phyloP scores from a whole-genome alignment of 2,329 filamentous ascomycete genomes.

The Fusarium longipes region DNA sequence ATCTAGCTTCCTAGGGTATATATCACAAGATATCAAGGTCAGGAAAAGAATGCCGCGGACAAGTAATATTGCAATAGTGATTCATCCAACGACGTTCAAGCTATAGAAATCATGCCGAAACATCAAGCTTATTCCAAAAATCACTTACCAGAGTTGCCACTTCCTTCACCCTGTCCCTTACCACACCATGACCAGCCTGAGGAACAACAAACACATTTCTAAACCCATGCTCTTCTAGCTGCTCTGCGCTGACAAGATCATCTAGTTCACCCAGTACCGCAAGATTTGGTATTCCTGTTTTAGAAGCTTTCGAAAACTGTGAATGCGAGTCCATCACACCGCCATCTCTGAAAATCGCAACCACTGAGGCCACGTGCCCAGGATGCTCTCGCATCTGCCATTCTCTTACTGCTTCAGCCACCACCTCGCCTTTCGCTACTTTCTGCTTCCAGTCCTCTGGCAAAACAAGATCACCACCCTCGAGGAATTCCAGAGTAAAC shows the following conservation, averaged over 20 bases:
- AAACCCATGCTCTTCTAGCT: conserved; percentile 33
- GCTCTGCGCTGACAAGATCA: conserved; percentile 26
- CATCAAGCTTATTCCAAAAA: conserved; percentile 37
- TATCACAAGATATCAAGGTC: too few species aligned
- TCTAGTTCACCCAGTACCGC: conserved; percentile 45
- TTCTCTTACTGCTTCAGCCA: conserved; percentile 58
- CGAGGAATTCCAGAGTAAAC: conserved; percentile 55
- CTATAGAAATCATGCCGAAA: too few species aligned
- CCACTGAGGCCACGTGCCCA: conserved; percentile 59
- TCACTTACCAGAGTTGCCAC: conserved; percentile 27
- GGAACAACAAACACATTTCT: conserved; percentile 39
- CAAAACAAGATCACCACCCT: conserved; percentile 56
- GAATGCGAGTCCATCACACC: conserved; percentile 52
- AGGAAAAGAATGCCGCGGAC: too few species aligned
- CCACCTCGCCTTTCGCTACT: conserved; percentile 56
- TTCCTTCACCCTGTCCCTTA: conserved; percentile 37
- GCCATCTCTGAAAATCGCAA: conserved; percentile 60
- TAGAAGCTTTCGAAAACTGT: conserved; percentile 35
- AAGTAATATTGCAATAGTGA: too few species aligned
- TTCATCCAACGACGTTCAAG: too few species aligned
- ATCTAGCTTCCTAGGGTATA: too few species aligned
- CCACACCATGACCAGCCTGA: conserved; percentile 41
- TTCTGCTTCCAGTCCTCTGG: conserved; percentile 58
- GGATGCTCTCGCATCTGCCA: conserved; percentile 61
- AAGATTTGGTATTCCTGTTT: conserved; percentile 18